Evolutionary conservation across 805 yeast species (phyloP), one percentile per base, ranked within the genome.

Genomic region (Ogataea pini): DNA sequence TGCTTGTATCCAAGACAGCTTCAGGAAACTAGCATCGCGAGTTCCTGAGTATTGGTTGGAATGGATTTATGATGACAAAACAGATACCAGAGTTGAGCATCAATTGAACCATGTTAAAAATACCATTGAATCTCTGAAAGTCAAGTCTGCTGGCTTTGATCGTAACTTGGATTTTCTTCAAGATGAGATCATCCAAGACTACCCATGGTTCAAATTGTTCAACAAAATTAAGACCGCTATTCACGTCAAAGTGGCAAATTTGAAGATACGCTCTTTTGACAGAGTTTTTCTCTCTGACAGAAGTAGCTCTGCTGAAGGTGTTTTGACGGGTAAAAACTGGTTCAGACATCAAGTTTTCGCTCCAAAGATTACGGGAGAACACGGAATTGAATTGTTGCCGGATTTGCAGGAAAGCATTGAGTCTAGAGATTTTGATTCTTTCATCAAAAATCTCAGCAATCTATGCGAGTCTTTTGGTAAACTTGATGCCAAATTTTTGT

Each of bases 201-300:
- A 78, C 57, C 90, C 97, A 1, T 86, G 96, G 90, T 89, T 84
- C 70, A 72, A 76, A 52, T 68, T 76, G 44, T 76, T 72, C 54
- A 77, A 73, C 54, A 89, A 89, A 64, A 60, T 87, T 31, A 74
- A 70, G 43, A 71, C 82, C 4, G 83, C 82, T 43, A 76, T 85
- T 13, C 76, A 77, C 46, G 71, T 85, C 48, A 78, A 83, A 48
- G 62, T 78, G 24, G 67, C 79, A 5, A 83, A 84, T 54, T 68
- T 71, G 45, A 79, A 77, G 56, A 60, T 82, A 24, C 70, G 76
- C n/a, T 72, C 76, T 47, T 65, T 83, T 24, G 87, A 84, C 60
- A 69, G 82, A 48, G 61, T 78, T 57, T 82, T 83, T 56, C 59
- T 83, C 24, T 63, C 74, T 47, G 41, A 44, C 17, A 25, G 29